phyloP scores from a whole-genome alignment of 148 eudicot species.

The Diospyros kaki region DNA sequence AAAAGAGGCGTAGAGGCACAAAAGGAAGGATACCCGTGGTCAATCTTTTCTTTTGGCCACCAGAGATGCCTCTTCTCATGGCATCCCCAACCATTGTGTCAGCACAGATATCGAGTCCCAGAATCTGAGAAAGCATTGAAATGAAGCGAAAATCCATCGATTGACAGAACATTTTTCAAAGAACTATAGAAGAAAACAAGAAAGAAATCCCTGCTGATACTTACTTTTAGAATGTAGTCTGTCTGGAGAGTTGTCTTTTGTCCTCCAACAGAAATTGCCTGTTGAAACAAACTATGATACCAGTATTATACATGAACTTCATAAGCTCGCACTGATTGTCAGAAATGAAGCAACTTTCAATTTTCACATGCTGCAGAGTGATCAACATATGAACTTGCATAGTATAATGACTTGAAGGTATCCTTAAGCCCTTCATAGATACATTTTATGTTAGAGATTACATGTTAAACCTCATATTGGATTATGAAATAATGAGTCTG shows the following conservation, averaged over 20 bases:
- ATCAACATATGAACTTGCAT: background rate
- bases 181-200: background rate
- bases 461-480: too few species aligned
- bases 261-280: conserved; percentile 77
- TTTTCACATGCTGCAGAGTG: too few species aligned
- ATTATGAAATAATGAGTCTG: too few species aligned
- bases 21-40: conserved; percentile 47
- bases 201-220: conserved; percentile 5
- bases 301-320: background rate
- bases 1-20: background rate
- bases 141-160: conserved; percentile 7
- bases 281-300: conserved; percentile 18
- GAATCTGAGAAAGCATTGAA: conserved; percentile 41
- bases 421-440: background rate
- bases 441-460: too few species aligned
- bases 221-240: conserved; percentile 79
- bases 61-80: conserved; percentile 85
- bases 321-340: background rate
- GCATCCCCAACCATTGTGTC: conserved; percentile 68
- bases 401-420: background rate
- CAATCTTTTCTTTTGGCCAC: conserved; percentile 82
- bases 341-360: background rate
- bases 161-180: background rate
- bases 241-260: conserved; percentile 64
- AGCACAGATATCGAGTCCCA: conserved; percentile 76